A percentile compares a stretch with the other conserved stretches of the same genome.
Evolutionary conservation across 2,329 filamentous ascomycete species (phyloP).

Genomic region (Phaeoacremonium minimum): DNA sequence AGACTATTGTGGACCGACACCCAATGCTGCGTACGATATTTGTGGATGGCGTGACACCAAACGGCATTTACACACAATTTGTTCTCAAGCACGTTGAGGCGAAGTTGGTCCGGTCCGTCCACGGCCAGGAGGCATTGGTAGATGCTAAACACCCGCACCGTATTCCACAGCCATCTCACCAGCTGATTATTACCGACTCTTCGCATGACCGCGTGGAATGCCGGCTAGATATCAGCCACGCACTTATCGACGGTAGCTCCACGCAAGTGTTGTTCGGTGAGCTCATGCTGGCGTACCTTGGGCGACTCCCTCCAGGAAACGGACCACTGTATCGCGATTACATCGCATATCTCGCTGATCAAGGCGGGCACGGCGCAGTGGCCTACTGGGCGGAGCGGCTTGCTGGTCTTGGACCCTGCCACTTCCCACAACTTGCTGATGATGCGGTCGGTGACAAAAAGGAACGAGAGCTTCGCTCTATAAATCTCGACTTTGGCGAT

Average conservation of each 20-base stretch:
- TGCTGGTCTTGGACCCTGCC: slow-evolving; percentile 17
- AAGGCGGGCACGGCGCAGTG: slow-evolving; percentile 13
- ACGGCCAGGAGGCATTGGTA: no score
- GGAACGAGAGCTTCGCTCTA: no score
- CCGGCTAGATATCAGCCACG: slow-evolving; percentile 28
- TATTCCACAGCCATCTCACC: no score
- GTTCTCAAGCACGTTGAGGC: slow-evolving; percentile 16
- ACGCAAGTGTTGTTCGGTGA: slow-evolving; percentile 22
- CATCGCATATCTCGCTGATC: slow-evolving; percentile 13
- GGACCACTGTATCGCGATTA: slow-evolving; percentile 13
- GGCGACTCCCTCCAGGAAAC: no score
- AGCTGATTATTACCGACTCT: no score
- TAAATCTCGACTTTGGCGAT: no score
- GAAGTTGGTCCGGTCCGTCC: no score
- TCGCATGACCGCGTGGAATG: no score
- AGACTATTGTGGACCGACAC: slow-evolving; percentile 19
- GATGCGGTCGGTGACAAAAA: no score
- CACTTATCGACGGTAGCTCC: slow-evolving; percentile 26
- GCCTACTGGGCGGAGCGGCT: slow-evolving; percentile 21
- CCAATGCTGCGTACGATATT: slow-evolving; percentile 26
- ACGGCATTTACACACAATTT: slow-evolving; percentile 22
- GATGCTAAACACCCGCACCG: no score
- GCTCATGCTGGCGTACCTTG: slow-evolving; percentile 18
- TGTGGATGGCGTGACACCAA: slow-evolving; percentile 17
- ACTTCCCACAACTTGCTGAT: slow-evolving; percentile 19